Percentiles rank a stretch among this genome's conserved stretches.
These are phyloP conservation scores for Talaromyces ruber DNA, from an alignment of 495 filamentous ascomycete genomes.

Conservation along the genomic window DNA sequence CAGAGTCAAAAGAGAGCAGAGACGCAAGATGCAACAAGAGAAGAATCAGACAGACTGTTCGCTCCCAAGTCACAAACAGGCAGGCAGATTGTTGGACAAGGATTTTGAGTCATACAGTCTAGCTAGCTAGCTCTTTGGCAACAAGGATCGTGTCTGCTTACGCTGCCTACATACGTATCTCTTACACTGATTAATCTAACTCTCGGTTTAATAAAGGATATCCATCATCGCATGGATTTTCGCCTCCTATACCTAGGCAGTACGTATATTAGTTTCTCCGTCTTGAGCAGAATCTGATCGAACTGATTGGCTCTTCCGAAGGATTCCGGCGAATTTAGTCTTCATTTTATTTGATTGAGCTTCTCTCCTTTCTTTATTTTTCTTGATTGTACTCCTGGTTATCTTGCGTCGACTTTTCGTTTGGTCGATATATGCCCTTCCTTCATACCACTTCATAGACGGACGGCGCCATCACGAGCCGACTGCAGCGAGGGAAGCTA, in stretches of 20 bases:
- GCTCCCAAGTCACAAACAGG: neutral
- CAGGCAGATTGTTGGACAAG: neutral
- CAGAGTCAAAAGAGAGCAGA: neutral
- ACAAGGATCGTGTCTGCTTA: neutral
- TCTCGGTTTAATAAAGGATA: no score
- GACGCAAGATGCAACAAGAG: neutral
- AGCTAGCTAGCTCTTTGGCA: neutral
- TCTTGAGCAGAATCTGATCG: neutral
- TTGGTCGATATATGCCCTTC: neutral
- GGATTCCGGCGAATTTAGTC: neutral
- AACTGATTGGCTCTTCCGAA: neutral
- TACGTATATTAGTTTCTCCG: neutral
- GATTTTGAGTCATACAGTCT: neutral
- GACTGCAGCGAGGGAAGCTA: neutral
- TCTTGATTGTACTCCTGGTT: neutral
- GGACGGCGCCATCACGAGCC: neutral
- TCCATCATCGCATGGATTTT: neutral
- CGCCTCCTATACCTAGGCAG: neutral
- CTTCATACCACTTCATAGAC: no score
- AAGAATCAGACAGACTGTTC: neutral
- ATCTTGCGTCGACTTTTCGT: neutral
- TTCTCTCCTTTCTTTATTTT: constrained; percentile 10
- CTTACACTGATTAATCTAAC: neutral
- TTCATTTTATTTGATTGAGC: constrained; percentile 9
- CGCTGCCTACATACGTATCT: neutral